phyloP scores from a whole-genome alignment of 2,329 filamentous ascomycete genomes.

The Aspergillus tanneri region DNA sequence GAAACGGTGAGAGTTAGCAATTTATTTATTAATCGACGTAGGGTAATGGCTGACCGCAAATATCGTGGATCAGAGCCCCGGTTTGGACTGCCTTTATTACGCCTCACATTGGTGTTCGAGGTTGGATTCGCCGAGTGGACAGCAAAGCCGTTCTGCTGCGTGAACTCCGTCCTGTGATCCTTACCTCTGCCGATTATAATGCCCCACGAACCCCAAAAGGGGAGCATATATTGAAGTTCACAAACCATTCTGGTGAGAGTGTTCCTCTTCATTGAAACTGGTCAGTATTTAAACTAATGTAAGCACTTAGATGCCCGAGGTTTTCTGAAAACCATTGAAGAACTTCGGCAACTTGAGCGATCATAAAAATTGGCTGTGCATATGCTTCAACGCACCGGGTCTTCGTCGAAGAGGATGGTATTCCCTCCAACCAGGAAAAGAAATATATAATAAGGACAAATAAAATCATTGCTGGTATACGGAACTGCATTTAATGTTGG shows the following conservation, averaged over 20 bases:
- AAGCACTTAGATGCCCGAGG: constrained; percentile 37
- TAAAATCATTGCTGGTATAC: constrained; percentile 1
- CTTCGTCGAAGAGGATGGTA: too few relatives aligned
- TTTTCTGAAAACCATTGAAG: constrained; percentile 37
- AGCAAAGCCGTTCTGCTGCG: constrained; percentile 48
- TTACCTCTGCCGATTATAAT: constrained; percentile 52
- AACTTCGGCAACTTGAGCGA: constrained; percentile 29
- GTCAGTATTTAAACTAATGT: constrained; percentile 10
- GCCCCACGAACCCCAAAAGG: constrained; percentile 38
- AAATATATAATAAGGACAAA: not conserved
- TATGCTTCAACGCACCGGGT: too few relatives aligned
- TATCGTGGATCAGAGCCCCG: constrained; percentile 44
- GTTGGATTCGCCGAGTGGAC: constrained; percentile 50
- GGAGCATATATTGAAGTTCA: constrained; percentile 44
- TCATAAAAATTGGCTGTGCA: not conserved
- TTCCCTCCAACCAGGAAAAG: constrained; percentile 2
- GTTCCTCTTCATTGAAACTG: too few relatives aligned
- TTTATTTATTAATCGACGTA: not conserved
- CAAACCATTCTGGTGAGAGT: constrained; percentile 32
- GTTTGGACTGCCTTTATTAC: constrained; percentile 63
- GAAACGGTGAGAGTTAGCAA: constrained; percentile 41
- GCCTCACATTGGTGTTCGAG: constrained; percentile 45
- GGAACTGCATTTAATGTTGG: not conserved
- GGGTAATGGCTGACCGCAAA: not conserved
- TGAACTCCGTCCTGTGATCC: constrained; percentile 54